Conservation (phyloP, 2,329 filamentous ascomycete species). For the Phyllosticta paracitricarpa region DNA sequence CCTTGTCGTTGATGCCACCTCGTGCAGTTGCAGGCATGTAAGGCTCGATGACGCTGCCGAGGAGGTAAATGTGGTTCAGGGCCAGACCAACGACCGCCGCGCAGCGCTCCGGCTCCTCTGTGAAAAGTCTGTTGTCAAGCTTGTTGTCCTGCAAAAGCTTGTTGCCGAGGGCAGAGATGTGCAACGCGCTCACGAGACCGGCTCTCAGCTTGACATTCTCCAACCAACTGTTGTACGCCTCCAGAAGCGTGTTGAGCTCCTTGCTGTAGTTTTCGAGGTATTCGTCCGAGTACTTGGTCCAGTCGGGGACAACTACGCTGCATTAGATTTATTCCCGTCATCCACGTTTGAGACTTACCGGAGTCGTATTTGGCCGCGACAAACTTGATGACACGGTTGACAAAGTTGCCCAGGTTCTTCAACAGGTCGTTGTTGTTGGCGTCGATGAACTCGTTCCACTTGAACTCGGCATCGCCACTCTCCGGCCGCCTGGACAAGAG, state of each 20-base stretch:
- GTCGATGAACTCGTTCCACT: constrained; percentile 75
- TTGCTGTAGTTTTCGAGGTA: constrained; percentile 38
- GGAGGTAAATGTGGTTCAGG: constrained; percentile 14
- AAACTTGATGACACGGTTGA: constrained; percentile 53
- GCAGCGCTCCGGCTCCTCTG: constrained; percentile 48
- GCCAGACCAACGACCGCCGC: constrained; percentile 39
- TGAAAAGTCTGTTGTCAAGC: constrained; percentile 52
- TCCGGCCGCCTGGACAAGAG: constrained; percentile 78
- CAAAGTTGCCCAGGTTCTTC: constrained; percentile 56
- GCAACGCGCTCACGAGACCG: constrained; percentile 55
- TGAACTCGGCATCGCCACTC: constrained; percentile 77
- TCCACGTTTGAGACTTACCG: constrained; percentile 23
- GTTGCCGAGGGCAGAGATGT: constrained; percentile 53
- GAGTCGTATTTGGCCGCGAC: constrained; percentile 64
- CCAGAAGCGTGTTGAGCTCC: constrained; percentile 57
- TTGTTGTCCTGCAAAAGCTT: constrained; percentile 47
- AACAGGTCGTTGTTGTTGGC: constrained; percentile 85
- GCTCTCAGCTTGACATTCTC: constrained; percentile 62
- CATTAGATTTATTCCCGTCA: not conserved
- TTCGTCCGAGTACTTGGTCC: constrained; percentile 42
- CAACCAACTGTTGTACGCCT: constrained; percentile 56
- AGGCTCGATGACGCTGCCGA: constrained; percentile 36
- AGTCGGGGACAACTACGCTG: constrained; percentile 52
- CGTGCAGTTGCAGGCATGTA: constrained; percentile 56
- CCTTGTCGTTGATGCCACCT: constrained; percentile 6